Evolutionary conservation across 352 stramenopile species (phyloP), one percentile per base, ranked within the genome.

Genomic region (Phytophthora sp.): DNA sequence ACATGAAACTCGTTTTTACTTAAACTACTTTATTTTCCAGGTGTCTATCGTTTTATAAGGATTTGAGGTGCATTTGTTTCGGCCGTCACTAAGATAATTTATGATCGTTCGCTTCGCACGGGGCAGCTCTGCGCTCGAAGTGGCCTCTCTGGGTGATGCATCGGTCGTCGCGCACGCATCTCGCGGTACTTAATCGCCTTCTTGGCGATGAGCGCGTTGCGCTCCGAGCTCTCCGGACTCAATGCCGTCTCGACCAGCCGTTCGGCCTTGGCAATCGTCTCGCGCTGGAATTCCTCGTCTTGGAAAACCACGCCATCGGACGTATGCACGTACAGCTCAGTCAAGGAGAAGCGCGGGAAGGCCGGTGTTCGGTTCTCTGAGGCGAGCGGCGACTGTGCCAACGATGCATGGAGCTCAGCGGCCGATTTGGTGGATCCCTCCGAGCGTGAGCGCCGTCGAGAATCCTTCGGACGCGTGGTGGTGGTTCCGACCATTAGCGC

Each of bases 111-210:
- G 12, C 9, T 54, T 11, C 20, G 21, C 2, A 47, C 41, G 9
- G 66, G 66, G 30, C 55, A 74, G 35, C 66, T 74, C 55, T 63
- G 47, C 50, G 56, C 57, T 59, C 66, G 60, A 47, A 59, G 7
- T 23, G 42, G 18, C 60, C 58, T 54, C 15, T 51, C 44, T 6
- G 9, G 15, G n/a, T 2, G 35, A 18, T 5, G 18, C 39, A 41
- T 44, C 26, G 67, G 67, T 64, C 63, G 45, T 31, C 47, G 56
- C 1, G 68, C 47, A 13, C 68, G 63, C 63, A 60, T 76, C 49
- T 72, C 49, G 9, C 68, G 68, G 47, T 76, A 76, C 57, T 63
- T 67, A 47, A 76, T 56, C n/a, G 68, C 68, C 24, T 72, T 76
- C 47, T 72, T 65, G 26, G 68, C 68, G 51, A 76, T 72, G 13